Evolutionary conservation across 768 basidiomycete genomes (phyloP).

Genomic region (Tricholoma saponaceum): DNA sequence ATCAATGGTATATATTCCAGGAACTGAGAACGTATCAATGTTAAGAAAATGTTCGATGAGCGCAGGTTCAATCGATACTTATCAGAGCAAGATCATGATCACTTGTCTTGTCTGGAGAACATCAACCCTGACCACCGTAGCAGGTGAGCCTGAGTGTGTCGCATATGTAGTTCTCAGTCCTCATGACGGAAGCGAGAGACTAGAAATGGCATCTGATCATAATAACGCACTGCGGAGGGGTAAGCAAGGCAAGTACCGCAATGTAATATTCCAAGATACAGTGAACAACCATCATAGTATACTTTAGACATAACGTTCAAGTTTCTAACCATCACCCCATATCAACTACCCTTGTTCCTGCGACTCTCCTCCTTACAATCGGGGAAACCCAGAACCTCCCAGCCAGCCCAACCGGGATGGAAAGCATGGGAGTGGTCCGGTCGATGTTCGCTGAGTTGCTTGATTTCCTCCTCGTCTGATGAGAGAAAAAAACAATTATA

Average conservation of each 20-base stretch:
- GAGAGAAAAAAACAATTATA: constrained; percentile 33
- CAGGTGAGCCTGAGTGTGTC: no score
- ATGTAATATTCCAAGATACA: no score
- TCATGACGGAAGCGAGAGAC: no score
- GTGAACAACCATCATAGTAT: no score
- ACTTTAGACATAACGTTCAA: not conserved
- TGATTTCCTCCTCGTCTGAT: constrained; percentile 61
- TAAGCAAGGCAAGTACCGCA: no score
- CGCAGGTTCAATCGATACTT: not conserved
- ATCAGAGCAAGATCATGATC: no score
- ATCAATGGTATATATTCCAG: not conserved
- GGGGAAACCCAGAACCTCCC: constrained; percentile 58
- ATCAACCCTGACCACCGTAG: no score
- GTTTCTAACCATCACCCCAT: not conserved
- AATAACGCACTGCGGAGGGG: no score
- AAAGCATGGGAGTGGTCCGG: constrained; percentile 68
- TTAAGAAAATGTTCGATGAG: not conserved
- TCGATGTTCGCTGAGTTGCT: constrained; percentile 54
- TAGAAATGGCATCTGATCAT: no score
- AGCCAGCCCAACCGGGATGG: constrained; percentile 61
- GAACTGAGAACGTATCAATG: not conserved
- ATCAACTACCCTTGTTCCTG: not conserved
- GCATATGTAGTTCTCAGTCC: not conserved
- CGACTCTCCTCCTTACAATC: constrained; percentile 33
- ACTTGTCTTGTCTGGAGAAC: no score